Base-by-base conservation (phyloP, 495 filamentous ascomycete genomes). In the Lineolata rhizophorae region DNA sequence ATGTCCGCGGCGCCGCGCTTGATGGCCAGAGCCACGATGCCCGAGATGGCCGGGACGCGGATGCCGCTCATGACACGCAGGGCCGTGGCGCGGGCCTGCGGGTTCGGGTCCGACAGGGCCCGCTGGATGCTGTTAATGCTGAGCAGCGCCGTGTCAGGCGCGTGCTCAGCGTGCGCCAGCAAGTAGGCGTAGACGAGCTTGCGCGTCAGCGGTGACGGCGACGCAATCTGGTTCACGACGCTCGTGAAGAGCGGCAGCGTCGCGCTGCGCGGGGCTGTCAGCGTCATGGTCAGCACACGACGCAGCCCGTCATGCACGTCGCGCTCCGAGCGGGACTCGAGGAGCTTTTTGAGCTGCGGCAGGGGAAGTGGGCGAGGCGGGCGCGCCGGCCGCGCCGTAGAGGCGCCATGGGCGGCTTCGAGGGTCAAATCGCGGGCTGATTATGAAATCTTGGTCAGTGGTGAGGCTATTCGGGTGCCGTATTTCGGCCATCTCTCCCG, bases 111-210 rank as follows among this genome's bases (percentile, higher is more conserved):
- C 10, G 82, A 87, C 25, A 97, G 66, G 15, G 85, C 85, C 51
- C 93, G 94, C 49, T 95, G 87, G 42, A 97, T 94, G 9, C 85
- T 85, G 53, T 97, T 97, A 61, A 97, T 94, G 25, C 84, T 90
- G 13, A 97, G 63, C 6, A 97, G 64, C 29, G 90, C 84, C 18
- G 93, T 75, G 51, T 97, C 87, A 21, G 85, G 87, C 41, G 93
- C 85, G 26, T 76, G 67, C 49, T 94, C 87, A 45, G 87, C 85
- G 67, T 95, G 81, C 47, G 83, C 76, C 37, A 94, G 72, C 36
- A 97, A 70, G 51, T 91, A 94, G 48, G 93, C 91, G 60, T 95
- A 94, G 35, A 97, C 87, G 29, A 97, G 67, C 48, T 94, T 95
- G 54, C 92, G 90, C 44, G 94, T 79, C 49, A 91, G 82, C 46